phyloP scores from a whole-genome alignment of 2,329 filamentous ascomycete species.

The Cryphonectria parasitica region DNA sequence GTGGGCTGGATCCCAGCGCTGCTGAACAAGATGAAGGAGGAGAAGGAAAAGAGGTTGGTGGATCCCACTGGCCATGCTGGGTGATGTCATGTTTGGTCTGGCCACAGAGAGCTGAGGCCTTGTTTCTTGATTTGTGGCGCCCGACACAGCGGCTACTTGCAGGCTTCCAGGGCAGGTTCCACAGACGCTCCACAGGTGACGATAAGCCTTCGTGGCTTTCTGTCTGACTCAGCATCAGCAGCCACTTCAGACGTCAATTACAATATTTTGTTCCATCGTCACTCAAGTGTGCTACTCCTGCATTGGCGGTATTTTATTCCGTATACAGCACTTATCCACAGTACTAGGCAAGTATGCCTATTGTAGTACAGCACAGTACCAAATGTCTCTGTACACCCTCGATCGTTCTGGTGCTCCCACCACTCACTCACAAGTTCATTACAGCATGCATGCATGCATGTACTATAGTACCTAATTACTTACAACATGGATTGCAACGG shows the following conservation, averaged over 20 bases:
- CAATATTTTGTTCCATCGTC: background rate
- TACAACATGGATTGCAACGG: background rate
- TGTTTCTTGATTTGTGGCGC: slow-evolving; percentile 5
- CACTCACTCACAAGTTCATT: background rate
- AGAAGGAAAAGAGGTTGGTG: background rate
- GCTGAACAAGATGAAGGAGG: background rate
- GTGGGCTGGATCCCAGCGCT: background rate
- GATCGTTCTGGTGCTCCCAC: background rate
- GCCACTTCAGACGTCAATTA: background rate
- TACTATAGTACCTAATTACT: background rate
- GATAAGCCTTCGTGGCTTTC: background rate
- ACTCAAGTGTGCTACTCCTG: too few relatives aligned
- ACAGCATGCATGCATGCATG: background rate
- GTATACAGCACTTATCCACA: too few relatives aligned
- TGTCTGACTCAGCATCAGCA: background rate
- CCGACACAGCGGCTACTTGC: background rate
- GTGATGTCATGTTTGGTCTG: slow-evolving; percentile 16
- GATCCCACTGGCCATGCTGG: slow-evolving; percentile 2
- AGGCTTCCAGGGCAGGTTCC: background rate
- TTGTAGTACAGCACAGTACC: too few relatives aligned
- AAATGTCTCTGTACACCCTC: background rate
- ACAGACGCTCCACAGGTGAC: slow-evolving; percentile 2
- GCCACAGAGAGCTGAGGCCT: background rate
- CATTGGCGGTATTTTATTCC: too few relatives aligned
- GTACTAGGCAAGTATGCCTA: too few relatives aligned